Conservation (phyloP, 129 eudicot genomes). For the Heracleum sosnowskyi region DNA sequence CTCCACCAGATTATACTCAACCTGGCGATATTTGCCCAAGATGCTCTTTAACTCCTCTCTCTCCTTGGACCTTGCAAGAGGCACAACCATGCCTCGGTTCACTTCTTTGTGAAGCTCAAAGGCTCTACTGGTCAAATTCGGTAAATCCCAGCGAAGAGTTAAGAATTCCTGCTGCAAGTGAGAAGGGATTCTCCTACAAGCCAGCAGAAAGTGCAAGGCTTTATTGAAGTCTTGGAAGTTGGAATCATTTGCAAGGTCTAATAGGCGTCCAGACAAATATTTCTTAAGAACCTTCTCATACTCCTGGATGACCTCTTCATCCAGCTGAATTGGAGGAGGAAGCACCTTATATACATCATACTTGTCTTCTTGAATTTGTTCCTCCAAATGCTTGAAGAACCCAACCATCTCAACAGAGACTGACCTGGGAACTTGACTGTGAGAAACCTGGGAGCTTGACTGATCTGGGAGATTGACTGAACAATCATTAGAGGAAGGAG, state of each 20-base stretch:
- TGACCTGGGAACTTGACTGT: background rate
- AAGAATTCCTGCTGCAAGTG: conserved; percentile 4
- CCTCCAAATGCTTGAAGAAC: conserved; percentile 1
- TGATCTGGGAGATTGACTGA: background rate
- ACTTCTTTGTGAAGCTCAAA: conserved; percentile 6
- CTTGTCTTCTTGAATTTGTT: background rate
- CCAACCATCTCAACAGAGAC: conserved; percentile 2
- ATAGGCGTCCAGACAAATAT: background rate
- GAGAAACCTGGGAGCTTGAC: background rate
- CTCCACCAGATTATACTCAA: conserved; percentile 1
- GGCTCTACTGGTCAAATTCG: background rate
- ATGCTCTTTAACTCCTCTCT: background rate
- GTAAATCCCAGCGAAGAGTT: conserved; percentile 6
- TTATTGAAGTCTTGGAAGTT: background rate
- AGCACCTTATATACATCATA: background rate
- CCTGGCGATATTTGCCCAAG: background rate
- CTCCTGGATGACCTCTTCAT: background rate
- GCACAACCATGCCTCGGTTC: background rate
- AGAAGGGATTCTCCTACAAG: conserved; percentile 7
- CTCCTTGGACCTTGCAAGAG: background rate
- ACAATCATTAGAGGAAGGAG: background rate
- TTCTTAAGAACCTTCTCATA: background rate
- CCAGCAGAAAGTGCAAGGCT: conserved; percentile 1
- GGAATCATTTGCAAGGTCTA: background rate
- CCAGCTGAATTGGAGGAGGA: conserved; percentile 2